Evolutionary conservation across 2,329 filamentous ascomycete genomes (phyloP), one percentile per base, ranked within the genome.

Genomic region (Penicillium sp.): DNA sequence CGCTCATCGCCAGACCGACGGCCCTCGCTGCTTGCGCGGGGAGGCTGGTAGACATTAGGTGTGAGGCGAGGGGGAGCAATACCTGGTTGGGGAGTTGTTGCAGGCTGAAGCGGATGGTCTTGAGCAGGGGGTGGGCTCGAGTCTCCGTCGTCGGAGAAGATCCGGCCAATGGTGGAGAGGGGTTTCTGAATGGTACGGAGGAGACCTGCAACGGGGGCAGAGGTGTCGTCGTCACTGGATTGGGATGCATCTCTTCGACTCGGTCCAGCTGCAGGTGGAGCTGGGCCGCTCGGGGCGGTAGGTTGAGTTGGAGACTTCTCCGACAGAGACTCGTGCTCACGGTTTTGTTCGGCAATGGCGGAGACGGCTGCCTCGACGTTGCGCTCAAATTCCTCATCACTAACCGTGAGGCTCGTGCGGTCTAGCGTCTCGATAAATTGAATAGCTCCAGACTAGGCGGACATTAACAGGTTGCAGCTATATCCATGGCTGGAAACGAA

Each of bases 391-490:
- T 98, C 95, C 59, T 95, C 92, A 71, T 99, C 93, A 1, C 89
- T 89, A 55, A 99, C 95, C 0, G 95, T 98, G 7, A 99, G 80
- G 28, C 90, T 94, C 1, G 95, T 98, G 48, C 93, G 89, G 76
- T 99, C 95, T 77, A 99, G 88, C 62, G 92, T 96, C 79, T 99
- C 95, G 68, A 99, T 91, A 75, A 99, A 99, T 70, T 97, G 93
- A 53, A 99, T 89, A 42, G 93, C 95, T 56, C 95, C 95, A 62
- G 67, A 76, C 77, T 79, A 57, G 10, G n/a, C 28, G 6, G 38
- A 55, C 19, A 37, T 62, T 49, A 68, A 60, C 45, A 48, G 19
- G 35, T 7, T 42, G 11, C 26, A 19, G n/a, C 19, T 22, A 8
- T 22, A 25, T 38, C n/a, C 8, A 3, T n/a, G 35, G 30, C 22